Percentiles rank a stretch among this genome's conserved stretches.
Evolutionary conservation across 2,329 filamentous ascomycete species (phyloP).

Genomic region (Stagonosporopsis rhizophila): DNA sequence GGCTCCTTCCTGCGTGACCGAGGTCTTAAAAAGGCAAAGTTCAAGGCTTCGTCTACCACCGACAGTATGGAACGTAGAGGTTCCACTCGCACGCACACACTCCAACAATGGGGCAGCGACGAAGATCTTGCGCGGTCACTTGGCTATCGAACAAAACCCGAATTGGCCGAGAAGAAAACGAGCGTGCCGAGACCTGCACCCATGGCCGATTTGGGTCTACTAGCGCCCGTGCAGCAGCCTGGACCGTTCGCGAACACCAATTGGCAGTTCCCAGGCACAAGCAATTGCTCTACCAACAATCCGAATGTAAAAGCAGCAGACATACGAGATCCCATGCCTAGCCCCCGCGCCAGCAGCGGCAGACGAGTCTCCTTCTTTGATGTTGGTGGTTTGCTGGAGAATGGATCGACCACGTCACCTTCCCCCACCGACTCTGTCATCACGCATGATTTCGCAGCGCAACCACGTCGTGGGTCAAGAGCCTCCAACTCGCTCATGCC

Average conservation of each 20-base stretch:
- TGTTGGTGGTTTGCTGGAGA: conserved; percentile 76
- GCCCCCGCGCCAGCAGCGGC: conserved; percentile 49
- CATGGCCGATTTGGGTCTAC: conserved; percentile 37
- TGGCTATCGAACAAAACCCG: conserved; percentile 70
- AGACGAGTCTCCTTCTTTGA: conserved; percentile 82
- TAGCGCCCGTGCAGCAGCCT: conserved; percentile 30
- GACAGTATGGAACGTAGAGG: conserved; percentile 64
- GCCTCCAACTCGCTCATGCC: conserved; percentile 35
- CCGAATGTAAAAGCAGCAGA: conserved; percentile 30
- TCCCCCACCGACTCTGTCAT: conserved; percentile 48
- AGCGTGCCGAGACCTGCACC: conserved; percentile 52
- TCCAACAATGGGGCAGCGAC: conserved; percentile 84
- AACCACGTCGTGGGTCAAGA: conserved; percentile 41
- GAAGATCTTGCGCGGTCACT: conserved; percentile 85
- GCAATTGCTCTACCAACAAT: conserved; percentile 30
- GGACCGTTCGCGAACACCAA: conserved; percentile 39
- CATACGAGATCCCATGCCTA: conserved; percentile 47
- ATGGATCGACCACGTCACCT: conserved; percentile 46
- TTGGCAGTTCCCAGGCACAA: conserved; percentile 44
- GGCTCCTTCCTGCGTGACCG: conserved; percentile 92
- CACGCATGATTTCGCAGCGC: conserved; percentile 53
- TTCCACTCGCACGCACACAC: conserved; percentile 67
- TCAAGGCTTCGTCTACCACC: conserved; percentile 63
- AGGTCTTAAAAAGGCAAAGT: conserved; percentile 86
- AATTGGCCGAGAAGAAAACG: conserved; percentile 54